Evolutionary conservation across 192 early-diverging fungal genomes (phyloP).

Genomic region (Coemansia sp.): DNA sequence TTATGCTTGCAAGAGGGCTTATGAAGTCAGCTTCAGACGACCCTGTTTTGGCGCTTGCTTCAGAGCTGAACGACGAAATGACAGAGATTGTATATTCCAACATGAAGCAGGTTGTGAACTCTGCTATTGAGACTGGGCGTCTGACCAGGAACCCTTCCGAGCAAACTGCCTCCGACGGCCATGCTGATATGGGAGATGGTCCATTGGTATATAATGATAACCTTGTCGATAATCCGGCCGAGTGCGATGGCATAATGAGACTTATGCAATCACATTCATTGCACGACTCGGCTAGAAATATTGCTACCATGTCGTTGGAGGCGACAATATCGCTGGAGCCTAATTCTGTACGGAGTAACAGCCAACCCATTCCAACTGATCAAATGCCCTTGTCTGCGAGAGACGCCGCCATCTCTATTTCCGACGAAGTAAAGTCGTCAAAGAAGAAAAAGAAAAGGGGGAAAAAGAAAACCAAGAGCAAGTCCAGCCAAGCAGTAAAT

Average conservation of each 20-base stretch:
- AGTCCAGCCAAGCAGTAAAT: not conserved
- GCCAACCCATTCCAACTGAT: not conserved
- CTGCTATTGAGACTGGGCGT: slow-evolving; percentile 24
- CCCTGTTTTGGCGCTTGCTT: slow-evolving; percentile 32
- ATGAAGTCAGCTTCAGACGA: slow-evolving; percentile 34
- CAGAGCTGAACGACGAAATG: slow-evolving; percentile 42
- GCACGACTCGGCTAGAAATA: not conserved
- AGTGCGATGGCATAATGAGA: slow-evolving; percentile 15
- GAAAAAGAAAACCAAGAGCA: slow-evolving; percentile 30
- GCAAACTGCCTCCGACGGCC: slow-evolving; percentile 1
- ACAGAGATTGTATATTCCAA: slow-evolving; percentile 31
- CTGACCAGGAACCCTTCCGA: slow-evolving; percentile 30
- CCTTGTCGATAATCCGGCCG: not conserved
- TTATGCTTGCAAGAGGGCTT: slow-evolving; percentile 37
- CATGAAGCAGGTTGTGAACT: slow-evolving; percentile 25
- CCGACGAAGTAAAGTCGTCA: slow-evolving; percentile 7
- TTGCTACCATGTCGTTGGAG: slow-evolving; percentile 8
- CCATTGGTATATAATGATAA: not conserved
- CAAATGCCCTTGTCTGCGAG: not conserved
- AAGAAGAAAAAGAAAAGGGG: slow-evolving; percentile 30
- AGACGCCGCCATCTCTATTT: not conserved
- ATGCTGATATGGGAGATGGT: not conserved
- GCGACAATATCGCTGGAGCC: not conserved
- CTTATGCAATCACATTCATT: slow-evolving; percentile 4
- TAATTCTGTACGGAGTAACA: not conserved